phyloP scores from a whole-genome alignment of 2,329 filamentous ascomycete genomes.

The Cladosporium sp. region DNA sequence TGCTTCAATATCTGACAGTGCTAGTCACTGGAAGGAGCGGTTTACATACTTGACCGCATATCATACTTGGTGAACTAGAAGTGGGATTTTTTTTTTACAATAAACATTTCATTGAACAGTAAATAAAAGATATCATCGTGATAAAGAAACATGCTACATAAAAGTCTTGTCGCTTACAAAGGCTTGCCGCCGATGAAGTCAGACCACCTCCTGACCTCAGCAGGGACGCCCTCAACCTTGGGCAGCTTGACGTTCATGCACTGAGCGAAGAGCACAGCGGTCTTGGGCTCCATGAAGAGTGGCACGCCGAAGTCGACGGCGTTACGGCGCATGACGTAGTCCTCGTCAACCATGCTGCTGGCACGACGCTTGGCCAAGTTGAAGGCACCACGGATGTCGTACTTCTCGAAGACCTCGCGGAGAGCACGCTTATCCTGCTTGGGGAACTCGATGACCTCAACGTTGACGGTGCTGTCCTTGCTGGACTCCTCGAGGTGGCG shows the following conservation, averaged over 20 bases:
- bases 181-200: conserved; percentile 90
- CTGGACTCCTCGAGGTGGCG: conserved; percentile 72
- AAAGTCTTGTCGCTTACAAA: conserved; percentile 52
- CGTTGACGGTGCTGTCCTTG: conserved; percentile 64
- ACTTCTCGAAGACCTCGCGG: conserved; percentile 93
- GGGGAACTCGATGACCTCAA: conserved; percentile 95
- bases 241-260: conserved; percentile 98
- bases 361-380: conserved; percentile 85
- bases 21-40: not conserved
- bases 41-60: not conserved
- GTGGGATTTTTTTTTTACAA: not conserved
- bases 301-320: conserved; percentile 98
- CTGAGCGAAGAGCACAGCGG: conserved; percentile 90
- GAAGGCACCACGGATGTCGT: conserved; percentile 94
- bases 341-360: conserved; percentile 83
- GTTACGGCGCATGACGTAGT: conserved; percentile 98
- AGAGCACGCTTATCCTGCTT: conserved; percentile 94
- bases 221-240: conserved; percentile 80
- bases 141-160: conserved; percentile 9
- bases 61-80: not conserved
- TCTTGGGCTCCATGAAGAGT: conserved; percentile 99
- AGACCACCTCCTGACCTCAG: conserved; percentile 91
- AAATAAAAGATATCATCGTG: conserved; percentile 9
- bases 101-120: not conserved
- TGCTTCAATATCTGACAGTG: not conserved